Evolutionary conservation across 192 early-diverging fungal species (phyloP).

Genomic region (Coemansia sp.): DNA sequence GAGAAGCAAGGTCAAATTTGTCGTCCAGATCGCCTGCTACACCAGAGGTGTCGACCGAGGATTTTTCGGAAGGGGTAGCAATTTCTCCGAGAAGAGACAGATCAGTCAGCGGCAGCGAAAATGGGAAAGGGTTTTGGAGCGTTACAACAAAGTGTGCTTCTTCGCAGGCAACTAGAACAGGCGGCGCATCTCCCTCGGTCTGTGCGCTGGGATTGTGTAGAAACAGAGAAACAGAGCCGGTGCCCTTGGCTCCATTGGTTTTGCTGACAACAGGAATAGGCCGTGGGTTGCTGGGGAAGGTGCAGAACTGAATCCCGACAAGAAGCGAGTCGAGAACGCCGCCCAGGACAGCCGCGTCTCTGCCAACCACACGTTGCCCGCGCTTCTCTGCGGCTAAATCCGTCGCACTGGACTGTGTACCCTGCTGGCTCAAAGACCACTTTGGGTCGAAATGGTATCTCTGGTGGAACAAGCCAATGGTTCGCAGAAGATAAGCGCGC

Average conservation of each 20-base stretch:
- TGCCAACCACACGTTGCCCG: constrained; percentile 17
- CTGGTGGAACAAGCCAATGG: constrained; percentile 27
- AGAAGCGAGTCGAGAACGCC: constrained; percentile 29
- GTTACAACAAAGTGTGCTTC: constrained; percentile 36
- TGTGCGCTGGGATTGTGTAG: constrained; percentile 50
- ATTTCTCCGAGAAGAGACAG: constrained; percentile 15
- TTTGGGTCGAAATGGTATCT: constrained; percentile 18
- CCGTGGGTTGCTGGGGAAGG: constrained; percentile 12
- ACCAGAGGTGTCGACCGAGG: background rate
- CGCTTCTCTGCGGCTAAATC: background rate
- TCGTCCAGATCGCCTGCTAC: background rate
- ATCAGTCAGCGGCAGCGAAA: constrained; percentile 35
- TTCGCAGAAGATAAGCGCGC: constrained; percentile 31
- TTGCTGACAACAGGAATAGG: constrained; percentile 10
- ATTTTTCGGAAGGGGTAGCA: background rate
- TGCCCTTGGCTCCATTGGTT: background rate
- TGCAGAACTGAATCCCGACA: constrained; percentile 38
- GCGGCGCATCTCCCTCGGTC: constrained; percentile 23
- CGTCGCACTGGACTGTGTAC: background rate
- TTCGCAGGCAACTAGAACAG: constrained; percentile 28
- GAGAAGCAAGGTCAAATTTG: background rate
- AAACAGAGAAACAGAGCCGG: constrained; percentile 23
- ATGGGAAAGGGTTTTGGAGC: constrained; percentile 48
- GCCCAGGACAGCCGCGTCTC: constrained; percentile 33
- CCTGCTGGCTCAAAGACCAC: background rate